Evolutionary conservation across 305 asterid species (phyloP).

Genomic region (Solanum hybrid): DNA sequence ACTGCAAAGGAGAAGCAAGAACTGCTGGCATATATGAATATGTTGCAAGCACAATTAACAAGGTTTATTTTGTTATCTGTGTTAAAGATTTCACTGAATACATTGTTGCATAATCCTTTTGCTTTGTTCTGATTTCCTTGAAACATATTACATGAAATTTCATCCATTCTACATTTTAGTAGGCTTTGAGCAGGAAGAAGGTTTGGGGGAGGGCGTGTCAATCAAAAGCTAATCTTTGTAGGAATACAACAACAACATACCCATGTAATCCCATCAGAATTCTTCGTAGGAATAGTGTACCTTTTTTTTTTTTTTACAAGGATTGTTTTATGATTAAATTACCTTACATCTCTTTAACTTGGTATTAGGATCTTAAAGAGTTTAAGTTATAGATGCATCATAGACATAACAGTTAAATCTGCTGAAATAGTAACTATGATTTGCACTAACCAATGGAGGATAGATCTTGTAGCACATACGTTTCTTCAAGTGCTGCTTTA

Average conservation of each 20-base stretch:
- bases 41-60: constrained; percentile 74
- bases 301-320: neutral
- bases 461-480: neutral
- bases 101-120: neutral
- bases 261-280: neutral
- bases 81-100: neutral
- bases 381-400: neutral
- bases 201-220: neutral
- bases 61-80: constrained; percentile 30
- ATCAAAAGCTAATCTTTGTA: neutral
- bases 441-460: neutral
- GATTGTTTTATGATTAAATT: neutral
- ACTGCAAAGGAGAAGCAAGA: constrained; percentile 76
- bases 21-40: constrained; percentile 51
- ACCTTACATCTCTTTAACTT: neutral
- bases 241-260: neutral
- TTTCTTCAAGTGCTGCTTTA: neutral
- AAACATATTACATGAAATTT: neutral
- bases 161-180: neutral
- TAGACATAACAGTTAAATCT: neutral
- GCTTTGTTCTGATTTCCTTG: neutral
- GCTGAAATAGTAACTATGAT: neutral
- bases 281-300: neutral
- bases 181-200: neutral
- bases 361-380: neutral